These are phyloP conservation scores for Moesziomyces aphidis DNA, from an alignment of 1,284 basidiomycete genomes.

Conservation along the genomic window DNA sequence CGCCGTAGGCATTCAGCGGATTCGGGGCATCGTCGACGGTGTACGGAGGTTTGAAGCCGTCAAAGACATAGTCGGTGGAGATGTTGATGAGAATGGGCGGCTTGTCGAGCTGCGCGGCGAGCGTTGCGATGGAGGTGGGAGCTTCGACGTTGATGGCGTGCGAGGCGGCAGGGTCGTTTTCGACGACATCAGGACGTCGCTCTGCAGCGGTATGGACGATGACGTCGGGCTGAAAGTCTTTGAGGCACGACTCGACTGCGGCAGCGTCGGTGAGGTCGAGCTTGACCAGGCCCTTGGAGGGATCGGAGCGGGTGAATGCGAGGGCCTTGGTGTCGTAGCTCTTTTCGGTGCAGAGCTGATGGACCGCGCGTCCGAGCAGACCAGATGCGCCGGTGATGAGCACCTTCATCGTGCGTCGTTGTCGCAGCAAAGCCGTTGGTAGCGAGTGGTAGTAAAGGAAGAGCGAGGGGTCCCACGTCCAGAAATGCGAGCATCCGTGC, in stretches of 20 bases:
- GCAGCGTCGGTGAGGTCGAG: constrained; percentile 70
- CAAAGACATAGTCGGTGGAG: constrained; percentile 69
- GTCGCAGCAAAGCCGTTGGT: not conserved
- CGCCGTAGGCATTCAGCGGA: constrained; percentile 71
- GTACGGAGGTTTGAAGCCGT: constrained; percentile 70
- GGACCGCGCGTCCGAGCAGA: constrained; percentile 70
- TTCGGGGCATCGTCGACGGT: constrained; percentile 69
- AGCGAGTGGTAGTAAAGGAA: not conserved
- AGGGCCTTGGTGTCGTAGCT: constrained; percentile 61
- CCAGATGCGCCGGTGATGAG: constrained; percentile 71
- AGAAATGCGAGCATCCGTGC: constrained; percentile 6
- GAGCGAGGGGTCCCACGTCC: not conserved
- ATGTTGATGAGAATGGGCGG: constrained; percentile 70
- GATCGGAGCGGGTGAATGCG: constrained; percentile 69
- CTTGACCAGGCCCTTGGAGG: constrained; percentile 65
- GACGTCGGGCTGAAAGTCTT: constrained; percentile 67
- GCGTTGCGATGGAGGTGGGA: constrained; percentile 67
- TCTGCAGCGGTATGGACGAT: constrained; percentile 72
- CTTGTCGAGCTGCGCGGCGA: constrained; percentile 53
- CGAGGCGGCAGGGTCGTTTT: constrained; percentile 69
- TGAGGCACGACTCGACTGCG: constrained; percentile 69
- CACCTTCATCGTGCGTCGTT: constrained; percentile 48
- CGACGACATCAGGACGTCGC: constrained; percentile 68
- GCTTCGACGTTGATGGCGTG: constrained; percentile 70
- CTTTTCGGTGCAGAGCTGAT: constrained; percentile 35